Base-by-base conservation (phyloP, 2,329 filamentous ascomycete genomes). In the Aspergillus fructus region DNA sequence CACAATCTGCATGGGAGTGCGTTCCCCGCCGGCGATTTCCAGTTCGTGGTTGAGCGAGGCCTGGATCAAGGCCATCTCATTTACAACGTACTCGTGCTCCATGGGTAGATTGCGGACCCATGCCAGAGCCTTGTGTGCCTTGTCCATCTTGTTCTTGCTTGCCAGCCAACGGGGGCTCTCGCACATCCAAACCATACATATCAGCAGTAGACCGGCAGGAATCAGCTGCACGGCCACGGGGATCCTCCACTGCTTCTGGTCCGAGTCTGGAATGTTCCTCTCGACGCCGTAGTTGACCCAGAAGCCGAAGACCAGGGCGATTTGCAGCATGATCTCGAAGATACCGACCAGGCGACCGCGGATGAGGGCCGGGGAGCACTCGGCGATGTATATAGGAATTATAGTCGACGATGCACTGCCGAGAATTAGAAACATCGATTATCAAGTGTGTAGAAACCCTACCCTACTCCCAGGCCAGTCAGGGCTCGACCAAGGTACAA, bases 81-180 rank as follows among this genome's bases (percentile, higher is more conserved):
- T 89, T 3, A 88, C 76, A 48, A 93, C 87, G 68, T 92, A 91
- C 12, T 84, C 74, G 60, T 77, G 67, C 5, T 66, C 59, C 15
- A 62, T 59, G 6, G 76, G 68, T 12, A 79, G 71, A 6, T 74
- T 64, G 34, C 80, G 73, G 19, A 76, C 68, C 71, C 73, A 76
- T 63, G 67, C 71, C 34, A 89, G 78, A 47, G 85, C 81, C 23
- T 76, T 66, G 47, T 85, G 76, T 1, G 85, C 84, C 66, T 90
- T 82, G 27, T 89, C 85, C 80, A 86, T 89, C 1, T 85, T 81
- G 64, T 87, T 87, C 67, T 87, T 82, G 24, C 80, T 81, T 5
- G 88, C 88, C 5, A 90, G 75, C 87, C 87, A 90, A 53, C 88
- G 82, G 1, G 88, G 88, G 53, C 79, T 87, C 62, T 81, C 81